These are phyloP conservation scores for Phytophthora palmivora DNA, from an alignment of 352 stramenopile genomes.

Conservation along the genomic window DNA sequence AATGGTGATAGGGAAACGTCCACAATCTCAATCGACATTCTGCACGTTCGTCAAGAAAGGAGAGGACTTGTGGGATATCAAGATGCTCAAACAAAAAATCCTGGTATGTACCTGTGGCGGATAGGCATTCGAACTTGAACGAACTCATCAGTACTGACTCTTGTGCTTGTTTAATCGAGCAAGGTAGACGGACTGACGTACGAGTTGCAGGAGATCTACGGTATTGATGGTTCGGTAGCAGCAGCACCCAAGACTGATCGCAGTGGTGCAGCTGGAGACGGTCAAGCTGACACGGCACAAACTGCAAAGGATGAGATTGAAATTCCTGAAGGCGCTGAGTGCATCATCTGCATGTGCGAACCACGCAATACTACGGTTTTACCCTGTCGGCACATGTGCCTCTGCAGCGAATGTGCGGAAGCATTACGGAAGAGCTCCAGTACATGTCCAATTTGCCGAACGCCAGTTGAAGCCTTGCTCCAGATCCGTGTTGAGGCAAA, in stretches of 20 bases:
- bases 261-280: slow-evolving; percentile 29
- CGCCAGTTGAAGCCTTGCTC: slow-evolving; percentile 75
- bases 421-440: slow-evolving; percentile 70
- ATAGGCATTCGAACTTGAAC: background rate
- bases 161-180: slow-evolving; percentile 10
- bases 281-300: slow-evolving; percentile 34
- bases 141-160: slow-evolving; percentile 2
- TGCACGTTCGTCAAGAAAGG: slow-evolving; percentile 67
- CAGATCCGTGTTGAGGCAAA: slow-evolving; percentile 77
- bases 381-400: slow-evolving; percentile 89
- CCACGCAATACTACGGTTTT: slow-evolving; percentile 84
- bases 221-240: slow-evolving; percentile 76
- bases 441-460: slow-evolving; percentile 86
- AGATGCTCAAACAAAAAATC: slow-evolving; percentile 89
- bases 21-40: slow-evolving; percentile 86
- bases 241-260: slow-evolving; percentile 50
- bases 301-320: slow-evolving; percentile 57
- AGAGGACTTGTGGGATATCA: slow-evolving; percentile 57
- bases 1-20: slow-evolving; percentile 41
- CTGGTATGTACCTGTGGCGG: slow-evolving; percentile 22
- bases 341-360: slow-evolving; percentile 89
- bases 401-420: slow-evolving; percentile 84
- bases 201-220: slow-evolving; percentile 90
- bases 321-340: slow-evolving; percentile 82
- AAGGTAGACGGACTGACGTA: slow-evolving; percentile 82